Evolutionary conservation across 192 early-diverging fungal species (phyloP).

Genomic region (Phlyctochytrium bullatum): DNA sequence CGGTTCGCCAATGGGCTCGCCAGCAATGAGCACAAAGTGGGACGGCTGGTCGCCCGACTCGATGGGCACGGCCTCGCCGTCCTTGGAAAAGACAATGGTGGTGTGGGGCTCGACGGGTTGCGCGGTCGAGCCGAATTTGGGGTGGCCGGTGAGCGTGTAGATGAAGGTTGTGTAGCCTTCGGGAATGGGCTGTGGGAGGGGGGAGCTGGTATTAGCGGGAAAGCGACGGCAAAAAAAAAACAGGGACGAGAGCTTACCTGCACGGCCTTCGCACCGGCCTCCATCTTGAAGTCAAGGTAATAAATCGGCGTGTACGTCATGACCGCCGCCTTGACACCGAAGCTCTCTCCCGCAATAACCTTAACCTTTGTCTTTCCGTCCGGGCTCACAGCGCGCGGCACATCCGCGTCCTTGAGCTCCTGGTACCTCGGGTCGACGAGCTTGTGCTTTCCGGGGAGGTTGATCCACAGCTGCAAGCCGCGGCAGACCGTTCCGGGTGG

Average conservation of each 20-base stretch:
- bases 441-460: constrained; percentile 46
- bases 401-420: constrained; percentile 55
- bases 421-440: constrained; percentile 34
- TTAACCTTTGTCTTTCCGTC: constrained; percentile 61
- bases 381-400: constrained; percentile 56
- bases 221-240: constrained; percentile 18
- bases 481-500: constrained; percentile 32
- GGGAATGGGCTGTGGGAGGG: constrained; percentile 58
- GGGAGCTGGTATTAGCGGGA: no score
- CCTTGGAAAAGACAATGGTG: constrained; percentile 42
- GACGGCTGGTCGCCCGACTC: constrained; percentile 42
- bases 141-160: constrained; percentile 58
- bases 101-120: constrained; percentile 35
- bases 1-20: constrained; percentile 51
- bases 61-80: constrained; percentile 38
- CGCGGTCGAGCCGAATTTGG: constrained; percentile 48
- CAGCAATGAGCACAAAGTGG: constrained; percentile 62
- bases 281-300: constrained; percentile 73
- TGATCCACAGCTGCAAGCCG: constrained; percentile 60
- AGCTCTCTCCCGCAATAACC: constrained; percentile 84
- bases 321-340: constrained; percentile 66
- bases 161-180: constrained; percentile 56
- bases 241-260: constrained; percentile 39
- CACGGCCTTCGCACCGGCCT: constrained; percentile 52
- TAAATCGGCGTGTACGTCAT: constrained; percentile 76